Percentiles rank a stretch among this genome's conserved stretches.
Evolutionary conservation across 805 yeast species (phyloP).

Genomic region (Kluyveromyces dobzhanskii): DNA sequence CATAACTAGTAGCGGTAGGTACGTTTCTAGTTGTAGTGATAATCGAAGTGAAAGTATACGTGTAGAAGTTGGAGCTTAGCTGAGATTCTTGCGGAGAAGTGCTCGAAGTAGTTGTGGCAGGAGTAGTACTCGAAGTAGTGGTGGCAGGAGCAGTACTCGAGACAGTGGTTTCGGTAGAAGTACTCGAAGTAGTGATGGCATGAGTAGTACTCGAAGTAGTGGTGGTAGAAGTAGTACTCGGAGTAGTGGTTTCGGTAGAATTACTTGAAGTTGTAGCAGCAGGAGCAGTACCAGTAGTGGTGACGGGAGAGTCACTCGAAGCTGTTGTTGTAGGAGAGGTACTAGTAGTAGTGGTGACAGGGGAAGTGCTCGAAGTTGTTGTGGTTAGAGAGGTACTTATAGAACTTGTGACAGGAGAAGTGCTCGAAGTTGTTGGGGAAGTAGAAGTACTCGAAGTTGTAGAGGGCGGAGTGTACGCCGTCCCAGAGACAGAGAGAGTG

Average conservation of each 20-base stretch:
- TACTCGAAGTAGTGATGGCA: background rate
- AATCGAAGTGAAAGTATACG: background rate
- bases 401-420: conserved; percentile 2
- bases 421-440: background rate
- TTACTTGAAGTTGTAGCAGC: background rate
- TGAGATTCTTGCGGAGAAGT: background rate
- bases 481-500: conserved; percentile 1
- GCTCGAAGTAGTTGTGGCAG: background rate
- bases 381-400: conserved; percentile 1
- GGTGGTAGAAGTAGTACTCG: background rate
- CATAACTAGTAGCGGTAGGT: background rate
- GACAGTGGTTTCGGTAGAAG: background rate
- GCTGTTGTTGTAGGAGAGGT: background rate
- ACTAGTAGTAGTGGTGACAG: background rate
- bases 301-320: background rate
- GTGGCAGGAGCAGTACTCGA: background rate
- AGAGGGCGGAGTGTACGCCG: conserved; percentile 1
- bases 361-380: background rate
- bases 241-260: background rate
- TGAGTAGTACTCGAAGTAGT: too few species aligned
- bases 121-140: background rate
- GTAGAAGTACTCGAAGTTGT: conserved; percentile 1
- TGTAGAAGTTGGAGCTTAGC: too few species aligned
- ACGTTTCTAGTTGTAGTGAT: background rate
- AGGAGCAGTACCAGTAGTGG: conserved; percentile 1